These are phyloP conservation scores for Populus simonii DNA, from an alignment of 345 rosid species.

Conservation along the genomic window DNA sequence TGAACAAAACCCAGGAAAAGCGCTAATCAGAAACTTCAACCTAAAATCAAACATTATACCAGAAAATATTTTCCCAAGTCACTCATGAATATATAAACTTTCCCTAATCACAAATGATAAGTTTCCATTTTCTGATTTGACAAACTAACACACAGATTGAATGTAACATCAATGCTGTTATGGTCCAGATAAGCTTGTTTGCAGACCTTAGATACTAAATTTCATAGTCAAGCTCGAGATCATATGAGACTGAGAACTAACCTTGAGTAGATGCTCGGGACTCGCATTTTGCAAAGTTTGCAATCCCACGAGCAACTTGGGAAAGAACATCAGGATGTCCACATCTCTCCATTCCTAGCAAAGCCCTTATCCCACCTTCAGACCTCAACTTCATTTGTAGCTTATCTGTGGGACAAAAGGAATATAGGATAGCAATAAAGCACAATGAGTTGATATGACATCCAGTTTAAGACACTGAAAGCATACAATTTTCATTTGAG, in stretches of 20 bases:
- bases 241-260: neutral
- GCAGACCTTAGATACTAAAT: neutral
- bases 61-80: neutral
- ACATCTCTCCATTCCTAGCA: constrained; percentile 37
- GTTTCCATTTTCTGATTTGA: neutral
- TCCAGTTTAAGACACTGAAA: neutral
- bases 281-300: constrained; percentile 37
- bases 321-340: constrained; percentile 41
- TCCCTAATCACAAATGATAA: neutral
- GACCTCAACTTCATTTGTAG: constrained; percentile 29
- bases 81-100: neutral
- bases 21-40: neutral
- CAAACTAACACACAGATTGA: neutral
- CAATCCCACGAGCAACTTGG: constrained; percentile 36
- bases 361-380: constrained; percentile 38
- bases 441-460: neutral
- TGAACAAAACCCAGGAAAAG: neutral
- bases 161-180: neutral
- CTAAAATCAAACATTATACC: neutral
- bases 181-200: neutral
- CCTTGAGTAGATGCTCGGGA: constrained; percentile 33
- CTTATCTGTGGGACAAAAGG: constrained; percentile 15
- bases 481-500: neutral
- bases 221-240: neutral
- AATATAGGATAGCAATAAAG: neutral